A percentile compares a stretch with the other conserved stretches of the same genome.
Evolutionary conservation across 2,329 filamentous ascomycete genomes (phyloP).

Genomic region (Epichloe gansuensis): DNA sequence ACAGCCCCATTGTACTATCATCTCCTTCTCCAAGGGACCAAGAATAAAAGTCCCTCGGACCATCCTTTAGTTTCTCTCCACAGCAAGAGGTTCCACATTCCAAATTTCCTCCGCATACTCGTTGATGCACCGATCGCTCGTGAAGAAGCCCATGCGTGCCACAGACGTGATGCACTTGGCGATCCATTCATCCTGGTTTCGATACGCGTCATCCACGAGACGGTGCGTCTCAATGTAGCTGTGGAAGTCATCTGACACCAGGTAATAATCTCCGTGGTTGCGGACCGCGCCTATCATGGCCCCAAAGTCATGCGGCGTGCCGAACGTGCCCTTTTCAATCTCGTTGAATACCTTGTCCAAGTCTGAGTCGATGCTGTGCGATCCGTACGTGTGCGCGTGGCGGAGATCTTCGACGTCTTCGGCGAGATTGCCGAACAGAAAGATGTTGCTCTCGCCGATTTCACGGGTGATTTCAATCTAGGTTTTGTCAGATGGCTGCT

Average conservation of each 20-base stretch:
- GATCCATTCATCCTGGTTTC: conserved; percentile 84
- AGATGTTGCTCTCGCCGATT: conserved; percentile 93
- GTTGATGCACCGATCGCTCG: conserved; percentile 85
- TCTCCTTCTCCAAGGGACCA: neutral
- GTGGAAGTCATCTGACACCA: conserved; percentile 94
- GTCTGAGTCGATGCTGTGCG: conserved; percentile 62
- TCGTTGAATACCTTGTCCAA: conserved; percentile 71
- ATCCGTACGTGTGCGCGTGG: conserved; percentile 74
- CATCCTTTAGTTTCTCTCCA: conserved; percentile 14
- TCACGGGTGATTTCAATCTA: conserved; percentile 94
- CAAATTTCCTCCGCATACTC: conserved; percentile 96
- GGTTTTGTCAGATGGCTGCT: neutral
- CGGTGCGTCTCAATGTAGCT: conserved; percentile 86
- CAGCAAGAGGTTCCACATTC: conserved; percentile 75
- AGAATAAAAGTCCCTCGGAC: too few species aligned
- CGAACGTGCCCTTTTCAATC: conserved; percentile 72
- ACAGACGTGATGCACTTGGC: conserved; percentile 83
- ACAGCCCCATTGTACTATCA: neutral
- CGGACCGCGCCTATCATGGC: conserved; percentile 74
- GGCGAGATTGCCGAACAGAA: conserved; percentile 90
- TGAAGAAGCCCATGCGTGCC: conserved; percentile 94
- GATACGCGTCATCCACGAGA: conserved; percentile 83
- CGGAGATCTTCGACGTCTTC: conserved; percentile 96
- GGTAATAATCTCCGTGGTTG: conserved; percentile 93
- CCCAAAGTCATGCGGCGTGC: conserved; percentile 64